phyloP scores from a whole-genome alignment of 2,329 filamentous ascomycete species.

The Pseudopyricularia cyperi region DNA sequence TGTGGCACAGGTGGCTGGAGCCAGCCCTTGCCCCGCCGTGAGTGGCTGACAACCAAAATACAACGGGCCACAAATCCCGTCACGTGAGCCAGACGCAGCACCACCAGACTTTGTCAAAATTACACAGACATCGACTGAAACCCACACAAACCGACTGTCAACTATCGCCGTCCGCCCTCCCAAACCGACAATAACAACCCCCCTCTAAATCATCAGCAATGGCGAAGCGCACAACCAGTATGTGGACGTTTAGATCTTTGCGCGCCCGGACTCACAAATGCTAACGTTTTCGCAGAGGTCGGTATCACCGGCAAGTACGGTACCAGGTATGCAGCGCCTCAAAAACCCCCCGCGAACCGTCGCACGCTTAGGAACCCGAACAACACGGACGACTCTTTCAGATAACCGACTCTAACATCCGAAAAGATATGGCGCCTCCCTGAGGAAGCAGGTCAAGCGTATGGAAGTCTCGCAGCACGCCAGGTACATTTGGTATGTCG shows the following conservation, averaged over 20 bases:
- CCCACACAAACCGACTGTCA: not conserved
- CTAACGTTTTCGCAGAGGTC: slow-evolving; percentile 3
- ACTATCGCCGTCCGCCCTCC: not conserved
- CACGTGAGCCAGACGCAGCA: not conserved
- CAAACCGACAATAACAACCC: not conserved
- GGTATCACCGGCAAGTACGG: slow-evolving; percentile 6
- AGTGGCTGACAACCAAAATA: not conserved
- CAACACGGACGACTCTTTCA: not conserved
- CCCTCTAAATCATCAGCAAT: slow-evolving; percentile 2
- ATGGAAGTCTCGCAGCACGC: slow-evolving; percentile 4
- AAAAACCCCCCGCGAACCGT: not conserved
- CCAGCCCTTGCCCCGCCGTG: not conserved
- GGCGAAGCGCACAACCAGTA: slow-evolving; percentile 4
- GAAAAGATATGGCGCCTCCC: slow-evolving; percentile 5
- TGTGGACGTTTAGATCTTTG: not conserved
- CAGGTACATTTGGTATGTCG: slow-evolving; percentile 4
- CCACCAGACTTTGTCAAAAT: not conserved
- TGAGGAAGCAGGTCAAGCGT: slow-evolving; percentile 5
- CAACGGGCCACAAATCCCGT: not conserved
- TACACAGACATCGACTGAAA: not conserved
- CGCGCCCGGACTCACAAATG: not conserved
- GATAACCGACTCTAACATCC: not conserved
- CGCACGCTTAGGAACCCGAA: not conserved
- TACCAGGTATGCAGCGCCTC: slow-evolving; percentile 2
- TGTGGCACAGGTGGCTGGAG: too few species aligned